A percentile compares a stretch with the other conserved stretches of the same genome.
These are phyloP conservation scores for Kodamaea jinghongensis DNA, from an alignment of 805 yeast genomes.

Conservation along the genomic window DNA sequence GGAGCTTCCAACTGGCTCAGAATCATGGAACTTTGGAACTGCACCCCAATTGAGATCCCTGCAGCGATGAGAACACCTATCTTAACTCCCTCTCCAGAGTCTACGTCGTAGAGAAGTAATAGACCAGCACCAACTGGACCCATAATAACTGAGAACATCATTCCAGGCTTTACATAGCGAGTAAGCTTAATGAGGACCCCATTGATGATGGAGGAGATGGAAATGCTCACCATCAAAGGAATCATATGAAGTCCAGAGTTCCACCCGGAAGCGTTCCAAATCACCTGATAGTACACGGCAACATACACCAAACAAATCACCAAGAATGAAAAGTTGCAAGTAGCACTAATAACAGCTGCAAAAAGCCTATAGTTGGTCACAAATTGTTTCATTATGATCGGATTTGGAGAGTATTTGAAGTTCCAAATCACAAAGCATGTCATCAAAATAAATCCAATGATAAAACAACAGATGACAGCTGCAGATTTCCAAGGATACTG, in stretches of 20 bases:
- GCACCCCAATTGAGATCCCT: conserved; percentile 37
- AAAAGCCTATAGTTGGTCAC: conserved; percentile 34
- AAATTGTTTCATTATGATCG: conserved; percentile 45
- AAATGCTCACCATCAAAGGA: conserved; percentile 34
- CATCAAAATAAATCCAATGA: conserved; percentile 42
- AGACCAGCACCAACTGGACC: conserved; percentile 37
- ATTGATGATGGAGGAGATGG: conserved; percentile 29
- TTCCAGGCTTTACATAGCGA: conserved; percentile 29
- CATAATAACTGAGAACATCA: conserved; percentile 28
- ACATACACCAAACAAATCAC: conserved; percentile 34
- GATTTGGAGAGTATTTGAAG: conserved; percentile 41
- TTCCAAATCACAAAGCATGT: conserved; percentile 39
- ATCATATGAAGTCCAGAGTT: conserved; percentile 37
- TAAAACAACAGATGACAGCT: conserved; percentile 48
- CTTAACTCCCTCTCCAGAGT: conserved; percentile 20
- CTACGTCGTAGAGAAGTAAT: conserved; percentile 24
- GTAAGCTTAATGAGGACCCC: conserved; percentile 31
- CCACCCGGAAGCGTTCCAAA: conserved; percentile 33
- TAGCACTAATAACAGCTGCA: conserved; percentile 36
- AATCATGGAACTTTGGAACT: conserved; percentile 35
- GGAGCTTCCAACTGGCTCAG: conserved; percentile 39
- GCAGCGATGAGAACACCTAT: conserved; percentile 34
- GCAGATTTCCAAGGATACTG: conserved; percentile 54
- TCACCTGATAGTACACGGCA: conserved; percentile 40
- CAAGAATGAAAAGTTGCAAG: conserved; percentile 38